These are phyloP conservation scores for Emericellopsis atlantica DNA, from an alignment of 2,329 filamentous ascomycete species.

Conservation along the genomic window DNA sequence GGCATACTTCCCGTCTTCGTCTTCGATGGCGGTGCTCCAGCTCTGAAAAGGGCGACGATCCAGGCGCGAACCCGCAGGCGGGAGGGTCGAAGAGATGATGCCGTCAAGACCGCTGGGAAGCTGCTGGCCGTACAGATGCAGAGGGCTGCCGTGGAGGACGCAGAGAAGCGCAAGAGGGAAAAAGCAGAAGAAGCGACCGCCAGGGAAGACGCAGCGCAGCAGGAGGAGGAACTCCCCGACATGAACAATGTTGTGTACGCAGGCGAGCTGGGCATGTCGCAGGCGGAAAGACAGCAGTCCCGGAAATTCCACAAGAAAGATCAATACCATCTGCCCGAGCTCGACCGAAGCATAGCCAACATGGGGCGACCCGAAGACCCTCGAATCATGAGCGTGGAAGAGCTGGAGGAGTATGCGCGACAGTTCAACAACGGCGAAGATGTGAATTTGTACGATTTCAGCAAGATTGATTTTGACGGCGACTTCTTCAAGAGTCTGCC, in stretches of 20 bases:
- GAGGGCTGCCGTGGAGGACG: slow-evolving; percentile 75
- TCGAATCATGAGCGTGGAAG: slow-evolving; percentile 89
- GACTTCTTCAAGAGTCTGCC: slow-evolving; percentile 91
- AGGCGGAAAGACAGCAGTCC: slow-evolving; percentile 59
- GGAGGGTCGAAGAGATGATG: slow-evolving; percentile 88
- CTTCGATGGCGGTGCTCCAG: slow-evolving; percentile 89
- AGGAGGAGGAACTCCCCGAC: slow-evolving; percentile 56
- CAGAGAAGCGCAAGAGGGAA: slow-evolving; percentile 38
- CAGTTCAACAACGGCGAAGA: slow-evolving; percentile 91
- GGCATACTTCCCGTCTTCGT: slow-evolving; percentile 96
- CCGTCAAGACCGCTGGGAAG: slow-evolving; percentile 79
- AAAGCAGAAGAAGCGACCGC: slow-evolving; percentile 6
- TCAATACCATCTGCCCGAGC: slow-evolving; percentile 84
- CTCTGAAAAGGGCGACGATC: slow-evolving; percentile 85
- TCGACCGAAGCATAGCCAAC: slow-evolving; percentile 64
- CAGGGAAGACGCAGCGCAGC: slow-evolving; percentile 29
- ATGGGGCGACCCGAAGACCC: slow-evolving; percentile 91
- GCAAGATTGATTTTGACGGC: slow-evolving; percentile 95
- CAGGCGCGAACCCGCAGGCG: slow-evolving; percentile 63
- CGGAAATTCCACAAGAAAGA: slow-evolving; percentile 77
- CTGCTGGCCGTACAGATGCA: slow-evolving; percentile 92
- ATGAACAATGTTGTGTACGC: slow-evolving; percentile 69
- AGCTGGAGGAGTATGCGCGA: slow-evolving; percentile 83
- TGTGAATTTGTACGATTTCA: slow-evolving; percentile 87
- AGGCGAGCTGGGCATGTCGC: slow-evolving; percentile 75